Conservation (phyloP, 164 flowering plant genomes). For the Tinospora cordifolia region DNA sequence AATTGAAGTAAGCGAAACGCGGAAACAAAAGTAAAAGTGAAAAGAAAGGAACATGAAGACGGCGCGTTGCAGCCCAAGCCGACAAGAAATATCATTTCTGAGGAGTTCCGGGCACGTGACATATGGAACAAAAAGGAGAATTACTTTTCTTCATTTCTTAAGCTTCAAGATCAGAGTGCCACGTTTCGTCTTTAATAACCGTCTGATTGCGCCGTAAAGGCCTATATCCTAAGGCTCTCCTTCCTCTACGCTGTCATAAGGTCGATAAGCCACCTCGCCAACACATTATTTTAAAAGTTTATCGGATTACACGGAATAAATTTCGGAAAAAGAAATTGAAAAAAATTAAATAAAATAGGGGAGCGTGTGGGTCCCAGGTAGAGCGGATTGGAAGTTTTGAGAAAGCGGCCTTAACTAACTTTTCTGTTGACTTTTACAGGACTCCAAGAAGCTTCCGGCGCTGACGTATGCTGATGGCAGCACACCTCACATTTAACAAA, state of each 20-base stretch:
- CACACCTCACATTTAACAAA: not conserved
- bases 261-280: not conserved
- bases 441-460: not conserved
- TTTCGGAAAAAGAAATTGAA: not conserved
- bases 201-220: conserved; percentile 8
- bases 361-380: conserved; percentile 15
- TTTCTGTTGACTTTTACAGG: conserved; percentile 10
- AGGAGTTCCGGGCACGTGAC: not conserved
- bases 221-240: not conserved
- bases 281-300: not conserved
- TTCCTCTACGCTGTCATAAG: not conserved
- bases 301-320: not conserved
- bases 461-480: conserved; percentile 5
- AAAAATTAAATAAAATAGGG: not conserved
- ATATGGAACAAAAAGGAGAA: not conserved
- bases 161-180: not conserved
- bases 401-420: conserved; percentile 16
- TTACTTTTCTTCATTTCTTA: not conserved
- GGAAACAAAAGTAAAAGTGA: not conserved
- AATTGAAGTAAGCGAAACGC: not conserved
- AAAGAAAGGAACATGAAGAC: not conserved
- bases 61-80: conserved; percentile 7
- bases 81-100: not conserved
- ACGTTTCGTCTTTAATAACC: not conserved
- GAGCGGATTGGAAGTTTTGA: conserved; percentile 2